phyloP scores from a whole-genome alignment of 805 yeast species.

The Suhomyces sp. region DNA sequence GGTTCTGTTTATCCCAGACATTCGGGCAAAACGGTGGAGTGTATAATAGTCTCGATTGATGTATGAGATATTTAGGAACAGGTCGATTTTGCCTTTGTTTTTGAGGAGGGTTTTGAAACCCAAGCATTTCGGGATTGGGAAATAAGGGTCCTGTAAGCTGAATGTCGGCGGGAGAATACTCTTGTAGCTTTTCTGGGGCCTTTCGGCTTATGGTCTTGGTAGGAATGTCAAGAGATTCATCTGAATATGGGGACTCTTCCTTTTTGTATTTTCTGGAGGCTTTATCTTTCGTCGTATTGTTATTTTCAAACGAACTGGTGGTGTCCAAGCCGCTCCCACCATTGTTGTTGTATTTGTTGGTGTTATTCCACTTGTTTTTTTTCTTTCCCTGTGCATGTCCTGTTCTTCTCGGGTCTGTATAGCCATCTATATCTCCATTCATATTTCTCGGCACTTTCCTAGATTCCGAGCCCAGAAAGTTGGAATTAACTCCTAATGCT shows the following conservation, averaged over 20 bases:
- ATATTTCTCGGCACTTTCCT: neutral
- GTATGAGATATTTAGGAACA: constrained; percentile 33
- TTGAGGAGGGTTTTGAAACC: constrained; percentile 19
- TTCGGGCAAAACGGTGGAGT: constrained; percentile 36
- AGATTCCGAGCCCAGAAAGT: constrained; percentile 4
- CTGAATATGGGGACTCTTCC: neutral
- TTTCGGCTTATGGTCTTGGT: neutral
- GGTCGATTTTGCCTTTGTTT: constrained; percentile 18
- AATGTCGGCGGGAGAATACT: constrained; percentile 19
- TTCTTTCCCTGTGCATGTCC: constrained; percentile 6
- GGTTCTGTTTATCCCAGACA: constrained; percentile 78
- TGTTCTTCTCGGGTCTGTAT: constrained; percentile 6
- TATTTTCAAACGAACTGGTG: neutral
- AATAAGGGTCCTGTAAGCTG: constrained; percentile 29
- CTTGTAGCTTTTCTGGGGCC: constrained; percentile 16
- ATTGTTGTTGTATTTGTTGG: constrained; percentile 3
- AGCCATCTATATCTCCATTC: constrained; percentile 1
- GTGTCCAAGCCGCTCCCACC: neutral
- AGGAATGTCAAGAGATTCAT: neutral
- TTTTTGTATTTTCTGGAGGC: neutral
- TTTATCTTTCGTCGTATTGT: neutral
- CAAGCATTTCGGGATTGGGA: constrained; percentile 27
- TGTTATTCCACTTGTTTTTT: constrained; percentile 4
- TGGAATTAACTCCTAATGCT: constrained; percentile 9
- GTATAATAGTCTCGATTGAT: constrained; percentile 33